Percentiles rank a stretch among this genome's conserved stretches.
Evolutionary conservation across 2,329 filamentous ascomycete genomes (phyloP).

Genomic region (Verticillium nubilum): DNA sequence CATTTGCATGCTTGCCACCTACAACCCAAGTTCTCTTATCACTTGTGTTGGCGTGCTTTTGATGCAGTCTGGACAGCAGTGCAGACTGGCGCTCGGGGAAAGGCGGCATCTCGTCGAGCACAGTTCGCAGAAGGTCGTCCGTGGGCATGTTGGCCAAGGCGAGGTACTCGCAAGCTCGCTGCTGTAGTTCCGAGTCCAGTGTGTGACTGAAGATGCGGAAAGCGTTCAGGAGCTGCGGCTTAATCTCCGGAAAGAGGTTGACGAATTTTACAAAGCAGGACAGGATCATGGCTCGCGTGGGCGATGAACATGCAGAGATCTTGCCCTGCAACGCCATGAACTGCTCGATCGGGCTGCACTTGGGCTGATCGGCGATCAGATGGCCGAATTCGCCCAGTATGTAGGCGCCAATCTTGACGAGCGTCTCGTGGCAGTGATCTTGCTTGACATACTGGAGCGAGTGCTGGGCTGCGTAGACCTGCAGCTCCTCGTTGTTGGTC

Average conservation of each 20-base stretch:
- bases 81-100: slow-evolving; percentile 94
- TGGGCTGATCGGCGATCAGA: slow-evolving; percentile 84
- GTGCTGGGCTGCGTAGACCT: slow-evolving; percentile 93
- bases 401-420: slow-evolving; percentile 97
- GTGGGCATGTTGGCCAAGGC: slow-evolving; percentile 78
- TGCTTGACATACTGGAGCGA: slow-evolving; percentile 88
- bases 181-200: slow-evolving; percentile 90
- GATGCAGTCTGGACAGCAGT: slow-evolving; percentile 83
- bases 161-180: slow-evolving; percentile 92
- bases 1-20: slow-evolving; percentile 92
- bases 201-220: slow-evolving; percentile 93
- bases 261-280: slow-evolving; percentile 97
- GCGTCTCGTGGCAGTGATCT: slow-evolving; percentile 90
- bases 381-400: slow-evolving; percentile 96
- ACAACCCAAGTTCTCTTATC: slow-evolving; percentile 97
- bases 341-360: slow-evolving; percentile 95
- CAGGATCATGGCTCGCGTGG: slow-evolving; percentile 86
- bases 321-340: slow-evolving; percentile 90
- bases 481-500: slow-evolving; percentile 97
- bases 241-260: slow-evolving; percentile 97
- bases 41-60: slow-evolving; percentile 87
- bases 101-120: slow-evolving; percentile 98
- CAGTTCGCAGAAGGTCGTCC: slow-evolving; percentile 85
- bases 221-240: slow-evolving; percentile 84
- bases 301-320: slow-evolving; percentile 80